phyloP scores from a whole-genome alignment of 1,284 basidiomycete species.

The Trichosporon inkin region DNA sequence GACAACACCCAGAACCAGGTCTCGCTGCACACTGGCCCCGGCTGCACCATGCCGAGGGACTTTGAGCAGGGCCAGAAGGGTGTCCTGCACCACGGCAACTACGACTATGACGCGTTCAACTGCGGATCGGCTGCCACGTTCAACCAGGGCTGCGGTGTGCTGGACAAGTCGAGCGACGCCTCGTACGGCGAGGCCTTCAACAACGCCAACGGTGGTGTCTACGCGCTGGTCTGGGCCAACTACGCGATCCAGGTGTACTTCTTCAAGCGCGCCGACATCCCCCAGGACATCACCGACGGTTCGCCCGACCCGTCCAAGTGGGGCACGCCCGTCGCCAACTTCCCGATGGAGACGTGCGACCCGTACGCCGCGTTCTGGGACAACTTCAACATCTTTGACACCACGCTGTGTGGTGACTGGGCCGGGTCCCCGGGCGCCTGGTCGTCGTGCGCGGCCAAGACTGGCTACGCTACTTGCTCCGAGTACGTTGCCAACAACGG shows the following conservation, averaged over 20 bases:
- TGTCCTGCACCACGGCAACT: constrained; percentile 53
- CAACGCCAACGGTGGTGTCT: constrained; percentile 50
- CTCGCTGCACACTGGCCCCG: constrained; percentile 49
- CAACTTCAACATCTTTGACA: constrained; percentile 54
- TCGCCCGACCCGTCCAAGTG: constrained; percentile 66
- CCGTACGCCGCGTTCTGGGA: constrained; percentile 77
- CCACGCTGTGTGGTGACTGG: constrained; percentile 70
- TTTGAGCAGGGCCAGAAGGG: constrained; percentile 58
- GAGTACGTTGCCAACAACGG: constrained; percentile 70
- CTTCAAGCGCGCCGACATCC: constrained; percentile 68
- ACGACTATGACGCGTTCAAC: constrained; percentile 45
- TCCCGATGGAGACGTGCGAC: constrained; percentile 65
- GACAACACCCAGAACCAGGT: constrained; percentile 50
- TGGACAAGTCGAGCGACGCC: constrained; percentile 32
- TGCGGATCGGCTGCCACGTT: constrained; percentile 46
- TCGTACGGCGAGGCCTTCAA: constrained; percentile 51
- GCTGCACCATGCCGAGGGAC: constrained; percentile 54
- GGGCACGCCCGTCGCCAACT: constrained; percentile 69
- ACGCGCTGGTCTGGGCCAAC: constrained; percentile 64
- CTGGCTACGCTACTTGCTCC: constrained; percentile 71
- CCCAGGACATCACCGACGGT: constrained; percentile 65
- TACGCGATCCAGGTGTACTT: constrained; percentile 73
- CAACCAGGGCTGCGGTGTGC: constrained; percentile 51
- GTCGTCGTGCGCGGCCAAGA: constrained; percentile 73
- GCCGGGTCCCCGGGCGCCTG: constrained; percentile 65